These are phyloP conservation scores for Stachybotrys echinatus DNA, from an alignment of 2,329 filamentous ascomycete species.

Conservation along the genomic window DNA sequence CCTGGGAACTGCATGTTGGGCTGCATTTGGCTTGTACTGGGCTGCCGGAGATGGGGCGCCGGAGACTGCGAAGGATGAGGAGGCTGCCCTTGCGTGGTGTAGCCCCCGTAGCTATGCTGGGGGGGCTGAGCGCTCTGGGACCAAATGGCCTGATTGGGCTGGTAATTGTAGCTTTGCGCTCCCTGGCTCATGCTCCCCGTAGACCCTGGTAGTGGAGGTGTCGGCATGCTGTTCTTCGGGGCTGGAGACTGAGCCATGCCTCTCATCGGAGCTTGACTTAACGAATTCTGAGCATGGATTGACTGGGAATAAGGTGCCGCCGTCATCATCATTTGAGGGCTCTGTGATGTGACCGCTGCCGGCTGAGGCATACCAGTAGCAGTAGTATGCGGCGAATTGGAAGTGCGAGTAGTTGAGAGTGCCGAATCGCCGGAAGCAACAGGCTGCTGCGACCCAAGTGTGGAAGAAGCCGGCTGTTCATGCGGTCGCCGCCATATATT, in stretches of 20 bases:
- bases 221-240: constrained; percentile 63
- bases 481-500: constrained; percentile 79
- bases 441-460: constrained; percentile 38
- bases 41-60: constrained; percentile 56
- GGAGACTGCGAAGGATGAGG: constrained; percentile 48
- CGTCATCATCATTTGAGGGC: constrained; percentile 62
- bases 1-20: constrained; percentile 57
- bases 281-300: constrained; percentile 63
- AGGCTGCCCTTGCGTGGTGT: constrained; percentile 48
- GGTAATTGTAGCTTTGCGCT: constrained; percentile 57
- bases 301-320: constrained; percentile 64
- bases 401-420: constrained; percentile 44
- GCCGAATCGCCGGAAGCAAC: constrained; percentile 37
- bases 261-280: constrained; percentile 68
- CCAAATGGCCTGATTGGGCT: constrained; percentile 56
- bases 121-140: constrained; percentile 59
- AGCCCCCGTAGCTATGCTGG: constrained; percentile 49
- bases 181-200: constrained; percentile 46
- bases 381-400: constrained; percentile 53
- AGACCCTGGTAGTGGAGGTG: constrained; percentile 51
- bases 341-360: constrained; percentile 54
- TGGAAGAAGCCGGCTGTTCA: constrained; percentile 59
- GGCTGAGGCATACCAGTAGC: constrained; percentile 51
- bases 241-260: constrained; percentile 50
- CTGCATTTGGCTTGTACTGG: constrained; percentile 51